Conservation (phyloP, 176 grass and related monocot genomes). For the Dactylis glomerata region DNA sequence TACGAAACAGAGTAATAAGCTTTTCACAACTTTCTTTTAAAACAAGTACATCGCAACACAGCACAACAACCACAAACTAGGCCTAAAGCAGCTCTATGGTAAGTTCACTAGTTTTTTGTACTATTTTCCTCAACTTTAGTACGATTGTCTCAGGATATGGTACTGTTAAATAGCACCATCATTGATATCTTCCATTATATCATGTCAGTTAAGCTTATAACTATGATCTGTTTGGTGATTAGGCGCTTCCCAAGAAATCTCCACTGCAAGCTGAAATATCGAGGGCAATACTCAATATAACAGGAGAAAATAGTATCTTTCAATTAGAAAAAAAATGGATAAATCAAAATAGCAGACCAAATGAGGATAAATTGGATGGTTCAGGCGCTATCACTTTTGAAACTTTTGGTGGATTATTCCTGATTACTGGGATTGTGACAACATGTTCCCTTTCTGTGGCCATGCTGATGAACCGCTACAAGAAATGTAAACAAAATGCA, state of each 20-base stretch:
- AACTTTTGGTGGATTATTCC: conserved; percentile 42
- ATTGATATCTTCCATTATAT: not conserved
- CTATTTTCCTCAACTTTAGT: not conserved
- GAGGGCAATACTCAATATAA: conserved; percentile 55
- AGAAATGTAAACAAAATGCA: not conserved
- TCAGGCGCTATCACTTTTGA: conserved; percentile 33
- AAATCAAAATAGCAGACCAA: conserved; percentile 13
- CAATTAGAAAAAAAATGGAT: conserved; percentile 57
- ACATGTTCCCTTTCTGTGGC: conserved; percentile 14
- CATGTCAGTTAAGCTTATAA: not conserved
- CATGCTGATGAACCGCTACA: not conserved
- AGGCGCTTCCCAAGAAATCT: conserved; percentile 35
- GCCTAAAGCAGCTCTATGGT: not conserved
- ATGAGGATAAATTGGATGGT: conserved; percentile 23
- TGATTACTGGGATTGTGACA: conserved; percentile 28
- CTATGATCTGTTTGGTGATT: not conserved
- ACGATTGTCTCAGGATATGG: not conserved
- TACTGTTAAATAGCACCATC: not conserved
- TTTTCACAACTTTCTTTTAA: not conserved
- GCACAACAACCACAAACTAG: not conserved
- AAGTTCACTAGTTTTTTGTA: not conserved
- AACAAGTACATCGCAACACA: not conserved
- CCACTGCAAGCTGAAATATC: conserved; percentile 40
- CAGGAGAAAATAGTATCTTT: conserved; percentile 33
- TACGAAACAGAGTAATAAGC: not conserved